These are phyloP conservation scores for Syzygium aromaticum DNA, from an alignment of 345 rosid genomes.

Conservation along the genomic window DNA sequence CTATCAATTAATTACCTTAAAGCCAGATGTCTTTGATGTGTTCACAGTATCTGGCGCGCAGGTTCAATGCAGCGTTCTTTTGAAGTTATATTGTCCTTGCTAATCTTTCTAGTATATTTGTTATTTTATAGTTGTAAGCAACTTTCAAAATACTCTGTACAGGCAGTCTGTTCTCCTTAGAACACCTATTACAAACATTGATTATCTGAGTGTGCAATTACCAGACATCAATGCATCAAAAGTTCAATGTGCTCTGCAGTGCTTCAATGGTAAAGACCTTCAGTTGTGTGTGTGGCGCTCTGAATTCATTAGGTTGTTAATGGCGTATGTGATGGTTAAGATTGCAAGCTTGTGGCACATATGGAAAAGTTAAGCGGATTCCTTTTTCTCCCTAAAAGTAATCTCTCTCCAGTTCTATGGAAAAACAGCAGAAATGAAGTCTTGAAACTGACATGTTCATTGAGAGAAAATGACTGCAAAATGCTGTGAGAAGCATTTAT, in stretches of 20 bases:
- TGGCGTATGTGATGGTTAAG: too few relatives aligned
- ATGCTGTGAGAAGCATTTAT: too few relatives aligned
- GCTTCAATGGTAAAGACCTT: constrained; percentile 50
- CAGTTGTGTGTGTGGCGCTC: neutral
- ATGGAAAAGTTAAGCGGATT: neutral
- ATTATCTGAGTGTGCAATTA: constrained; percentile 59
- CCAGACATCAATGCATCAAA: constrained; percentile 69
- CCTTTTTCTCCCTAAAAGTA: too few relatives aligned
- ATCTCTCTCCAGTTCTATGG: too few relatives aligned
- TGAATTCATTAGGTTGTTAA: neutral
- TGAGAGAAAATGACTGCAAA: too few relatives aligned
- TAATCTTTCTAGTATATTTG: neutral
- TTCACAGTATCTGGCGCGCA: constrained; percentile 39
- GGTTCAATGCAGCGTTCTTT: constrained; percentile 65
- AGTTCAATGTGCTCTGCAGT: constrained; percentile 49
- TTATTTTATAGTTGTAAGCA: neutral
- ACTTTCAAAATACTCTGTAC: neutral
- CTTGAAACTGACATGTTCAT: too few relatives aligned
- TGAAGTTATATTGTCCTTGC: constrained; percentile 37
- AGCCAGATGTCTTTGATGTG: constrained; percentile 53
- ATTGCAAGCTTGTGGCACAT: neutral
- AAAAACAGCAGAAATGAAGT: too few relatives aligned
- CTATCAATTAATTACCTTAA: constrained; percentile 50
- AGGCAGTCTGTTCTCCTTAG: constrained; percentile 83
- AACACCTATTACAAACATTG: constrained; percentile 55